These are phyloP conservation scores for Neurospora crassa DNA, from an alignment of 2,329 filamentous ascomycete species.

Conservation along the genomic window DNA sequence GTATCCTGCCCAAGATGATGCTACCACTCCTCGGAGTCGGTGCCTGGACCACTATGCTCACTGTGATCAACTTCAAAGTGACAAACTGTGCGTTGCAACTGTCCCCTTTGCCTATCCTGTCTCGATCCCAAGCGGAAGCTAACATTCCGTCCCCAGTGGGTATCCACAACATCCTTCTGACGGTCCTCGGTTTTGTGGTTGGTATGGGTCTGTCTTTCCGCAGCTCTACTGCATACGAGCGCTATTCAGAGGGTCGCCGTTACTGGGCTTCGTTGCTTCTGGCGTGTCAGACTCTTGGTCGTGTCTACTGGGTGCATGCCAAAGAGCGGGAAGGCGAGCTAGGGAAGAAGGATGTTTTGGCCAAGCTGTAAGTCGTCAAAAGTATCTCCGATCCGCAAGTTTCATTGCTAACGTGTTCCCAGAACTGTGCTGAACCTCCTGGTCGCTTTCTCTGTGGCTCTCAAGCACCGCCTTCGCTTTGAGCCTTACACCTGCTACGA, in stretches of 20 bases:
- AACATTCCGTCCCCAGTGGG: slow-evolving; percentile 23
- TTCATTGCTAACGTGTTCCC: slow-evolving; percentile 1
- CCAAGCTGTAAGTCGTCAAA: slow-evolving; percentile 40
- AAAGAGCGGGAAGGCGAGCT: slow-evolving; percentile 49
- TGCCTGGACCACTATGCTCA: slow-evolving; percentile 58
- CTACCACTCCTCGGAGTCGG: slow-evolving; percentile 56
- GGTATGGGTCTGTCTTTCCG: slow-evolving; percentile 70
- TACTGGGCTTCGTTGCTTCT: slow-evolving; percentile 49
- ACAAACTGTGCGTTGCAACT: slow-evolving; percentile 4
- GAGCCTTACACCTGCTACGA: slow-evolving; percentile 63
- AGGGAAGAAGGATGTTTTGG: slow-evolving; percentile 52
- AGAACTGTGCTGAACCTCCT: slow-evolving; percentile 57
- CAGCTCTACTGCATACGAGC: slow-evolving; percentile 69
- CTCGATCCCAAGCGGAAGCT: not conserved
- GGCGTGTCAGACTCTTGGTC: slow-evolving; percentile 58
- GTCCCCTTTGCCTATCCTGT: not conserved
- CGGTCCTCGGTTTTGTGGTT: slow-evolving; percentile 78
- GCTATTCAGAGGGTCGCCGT: slow-evolving; percentile 44
- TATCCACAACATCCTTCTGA: slow-evolving; percentile 63
- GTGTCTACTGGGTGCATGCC: slow-evolving; percentile 76
- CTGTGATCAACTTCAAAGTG: slow-evolving; percentile 34
- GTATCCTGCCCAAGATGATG: slow-evolving; percentile 64
- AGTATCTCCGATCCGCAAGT: not conserved
- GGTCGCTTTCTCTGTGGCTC: slow-evolving; percentile 55
- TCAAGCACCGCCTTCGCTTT: slow-evolving; percentile 67